These are phyloP conservation scores for Tuber indicum DNA, from an alignment of 495 filamentous ascomycete species.

Conservation along the genomic window DNA sequence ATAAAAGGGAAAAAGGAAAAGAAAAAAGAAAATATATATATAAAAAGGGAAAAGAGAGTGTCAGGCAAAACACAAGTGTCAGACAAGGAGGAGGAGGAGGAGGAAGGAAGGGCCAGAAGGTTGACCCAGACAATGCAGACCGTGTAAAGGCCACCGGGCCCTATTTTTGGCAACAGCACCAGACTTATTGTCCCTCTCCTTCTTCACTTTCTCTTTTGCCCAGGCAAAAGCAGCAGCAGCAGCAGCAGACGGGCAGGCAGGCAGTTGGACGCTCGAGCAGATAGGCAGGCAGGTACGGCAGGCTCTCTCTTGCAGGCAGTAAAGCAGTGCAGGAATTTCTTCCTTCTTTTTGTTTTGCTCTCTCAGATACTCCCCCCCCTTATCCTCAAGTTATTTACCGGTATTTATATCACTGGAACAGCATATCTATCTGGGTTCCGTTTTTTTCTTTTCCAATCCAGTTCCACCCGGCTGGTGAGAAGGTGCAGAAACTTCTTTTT, in stretches of 20 bases:
- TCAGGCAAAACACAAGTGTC: constrained; percentile 2
- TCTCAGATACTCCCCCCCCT: neutral
- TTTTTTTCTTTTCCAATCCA: neutral
- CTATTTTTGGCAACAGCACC: neutral
- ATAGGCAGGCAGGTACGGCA: neutral
- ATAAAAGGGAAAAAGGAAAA: neutral
- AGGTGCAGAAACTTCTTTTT: neutral
- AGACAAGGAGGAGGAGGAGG: neutral
- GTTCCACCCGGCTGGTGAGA: neutral
- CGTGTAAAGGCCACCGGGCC: neutral
- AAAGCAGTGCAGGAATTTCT: neutral
- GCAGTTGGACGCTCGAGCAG: neutral
- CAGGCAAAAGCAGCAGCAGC: neutral
- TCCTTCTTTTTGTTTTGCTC: neutral
- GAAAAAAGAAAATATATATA: neutral
- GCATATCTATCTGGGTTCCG: constrained; percentile 1
- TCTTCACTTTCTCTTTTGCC: neutral
- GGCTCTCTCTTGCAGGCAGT: neutral
- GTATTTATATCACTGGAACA: constrained; percentile 7
- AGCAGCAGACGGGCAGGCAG: neutral
- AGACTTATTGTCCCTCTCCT: neutral
- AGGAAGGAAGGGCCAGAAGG: neutral
- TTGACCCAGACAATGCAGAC: neutral
- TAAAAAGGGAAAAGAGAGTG: constrained; percentile 1
- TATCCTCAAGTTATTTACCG: neutral